A percentile compares a stretch with the other conserved stretches of the same genome.
Conservation (phyloP, 2,329 filamentous ascomycete genomes). For the Microcyclospora tardicrescens region DNA sequence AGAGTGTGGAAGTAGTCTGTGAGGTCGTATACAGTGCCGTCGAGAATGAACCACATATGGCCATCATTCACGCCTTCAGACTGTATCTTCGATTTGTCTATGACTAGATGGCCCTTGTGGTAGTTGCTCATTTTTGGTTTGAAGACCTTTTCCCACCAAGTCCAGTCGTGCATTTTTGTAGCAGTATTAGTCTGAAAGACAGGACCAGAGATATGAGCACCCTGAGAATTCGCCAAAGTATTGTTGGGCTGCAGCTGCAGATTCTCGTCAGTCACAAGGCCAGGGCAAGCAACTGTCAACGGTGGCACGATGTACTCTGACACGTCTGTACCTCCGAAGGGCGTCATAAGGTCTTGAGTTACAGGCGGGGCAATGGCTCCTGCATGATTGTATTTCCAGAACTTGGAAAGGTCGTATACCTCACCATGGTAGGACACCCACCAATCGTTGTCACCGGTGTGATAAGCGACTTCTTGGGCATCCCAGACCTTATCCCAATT, state of each 20-base stretch:
- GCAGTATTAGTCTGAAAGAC: slow-evolving; percentile 39
- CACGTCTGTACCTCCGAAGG: slow-evolving; percentile 64
- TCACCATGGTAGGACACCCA: slow-evolving; percentile 78
- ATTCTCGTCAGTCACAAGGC: slow-evolving; percentile 48
- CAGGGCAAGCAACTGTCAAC: slow-evolving; percentile 59
- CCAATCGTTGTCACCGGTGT: slow-evolving; percentile 62
- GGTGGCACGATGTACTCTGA: slow-evolving; percentile 79
- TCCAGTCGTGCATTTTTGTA: slow-evolving; percentile 45
- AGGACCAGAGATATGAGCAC: slow-evolving; percentile 56
- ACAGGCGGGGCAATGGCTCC: slow-evolving; percentile 43
- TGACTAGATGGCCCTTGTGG: slow-evolving; percentile 78
- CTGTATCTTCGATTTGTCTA: slow-evolving; percentile 45
- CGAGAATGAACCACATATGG: slow-evolving; percentile 68
- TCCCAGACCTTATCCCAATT: slow-evolving; percentile 87
- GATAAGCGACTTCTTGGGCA: slow-evolving; percentile 51
- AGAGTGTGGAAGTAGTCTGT: slow-evolving; percentile 82
- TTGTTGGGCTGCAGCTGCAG: slow-evolving; percentile 54
- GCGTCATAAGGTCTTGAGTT: slow-evolving; percentile 55
- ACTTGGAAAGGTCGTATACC: slow-evolving; percentile 86
- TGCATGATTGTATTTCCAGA: slow-evolving; percentile 75
- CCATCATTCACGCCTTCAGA: slow-evolving; percentile 52
- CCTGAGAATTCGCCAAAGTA: slow-evolving; percentile 38
- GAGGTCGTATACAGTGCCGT: slow-evolving; percentile 70
- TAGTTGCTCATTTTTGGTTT: slow-evolving; percentile 69
- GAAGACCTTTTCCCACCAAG: slow-evolving; percentile 71